These are phyloP conservation scores for Ganoderma sinense DNA, from an alignment of 1,284 basidiomycete genomes.

Conservation along the genomic window DNA sequence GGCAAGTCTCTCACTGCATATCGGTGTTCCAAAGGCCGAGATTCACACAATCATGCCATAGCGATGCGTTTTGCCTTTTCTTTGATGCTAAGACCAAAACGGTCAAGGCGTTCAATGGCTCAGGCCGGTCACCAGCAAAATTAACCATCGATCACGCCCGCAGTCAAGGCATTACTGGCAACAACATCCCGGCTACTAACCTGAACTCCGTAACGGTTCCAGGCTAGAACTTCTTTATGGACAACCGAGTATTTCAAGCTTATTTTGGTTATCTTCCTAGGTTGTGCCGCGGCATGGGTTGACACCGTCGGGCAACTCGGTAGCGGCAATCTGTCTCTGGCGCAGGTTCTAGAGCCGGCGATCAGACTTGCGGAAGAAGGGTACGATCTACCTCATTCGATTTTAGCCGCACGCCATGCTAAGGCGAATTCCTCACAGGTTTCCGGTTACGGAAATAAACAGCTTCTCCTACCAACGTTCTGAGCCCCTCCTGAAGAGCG, in stretches of 20 bases:
- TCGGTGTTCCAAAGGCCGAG: no score
- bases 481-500: constrained; percentile 80
- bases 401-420: background rate
- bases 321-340: constrained; percentile 79
- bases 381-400: constrained; percentile 37
- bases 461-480: constrained; percentile 77
- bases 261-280: constrained; percentile 45
- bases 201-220: constrained; percentile 94
- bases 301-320: constrained; percentile 89
- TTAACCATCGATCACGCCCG: constrained; percentile 81
- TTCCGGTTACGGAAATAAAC: constrained; percentile 84
- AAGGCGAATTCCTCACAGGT: constrained; percentile 45
- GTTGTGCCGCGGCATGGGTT: constrained; percentile 92
- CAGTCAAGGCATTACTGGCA: constrained; percentile 72
- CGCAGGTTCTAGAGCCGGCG: constrained; percentile 89
- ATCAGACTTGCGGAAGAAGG: constrained; percentile 89
- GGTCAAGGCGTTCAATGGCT: constrained; percentile 88
- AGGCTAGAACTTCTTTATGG: constrained; percentile 46
- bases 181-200: constrained; percentile 74
- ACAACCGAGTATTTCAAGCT: no score
- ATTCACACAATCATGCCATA: constrained; percentile 35
- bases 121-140: constrained; percentile 85
- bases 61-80: constrained; percentile 93
- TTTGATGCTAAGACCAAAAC: constrained; percentile 84
- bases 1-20: constrained; percentile 51